phyloP scores from a whole-genome alignment of 208 protist species.

The Blastocrithidia nonstop region DNA sequence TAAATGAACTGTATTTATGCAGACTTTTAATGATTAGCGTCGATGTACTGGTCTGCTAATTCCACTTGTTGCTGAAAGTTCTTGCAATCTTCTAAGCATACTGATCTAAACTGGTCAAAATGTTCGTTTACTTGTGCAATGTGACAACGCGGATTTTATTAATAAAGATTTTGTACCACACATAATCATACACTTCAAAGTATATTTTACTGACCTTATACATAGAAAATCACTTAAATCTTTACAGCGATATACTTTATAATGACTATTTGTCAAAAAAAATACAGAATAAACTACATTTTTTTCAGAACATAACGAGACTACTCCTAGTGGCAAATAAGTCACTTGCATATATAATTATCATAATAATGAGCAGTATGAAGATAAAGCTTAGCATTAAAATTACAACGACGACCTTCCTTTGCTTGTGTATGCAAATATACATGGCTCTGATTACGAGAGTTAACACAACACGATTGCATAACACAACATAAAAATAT shows the following conservation, averaged over 20 bases:
- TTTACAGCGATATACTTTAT: no score
- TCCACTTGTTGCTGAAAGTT: constrained; percentile 3
- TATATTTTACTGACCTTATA: no score
- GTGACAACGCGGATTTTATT: not conserved
- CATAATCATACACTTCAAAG: no score
- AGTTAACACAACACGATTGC: constrained; percentile 16
- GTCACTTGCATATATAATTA: no score
- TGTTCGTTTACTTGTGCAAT: constrained; percentile 1
- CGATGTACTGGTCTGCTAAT: constrained; percentile 16
- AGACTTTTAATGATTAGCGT: constrained; percentile 17
- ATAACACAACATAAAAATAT: no score
- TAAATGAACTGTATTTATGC: constrained; percentile 8
- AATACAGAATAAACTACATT: no score
- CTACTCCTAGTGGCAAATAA: no score
- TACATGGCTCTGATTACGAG: constrained; percentile 42
- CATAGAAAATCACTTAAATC: no score
- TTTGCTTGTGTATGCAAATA: constrained; percentile 26
- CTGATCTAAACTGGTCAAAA: constrained; percentile 14
- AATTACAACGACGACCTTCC: not conserved
- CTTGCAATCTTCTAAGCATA: constrained; percentile 3
- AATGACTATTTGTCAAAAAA: no score
- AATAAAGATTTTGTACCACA: constrained; percentile 2
- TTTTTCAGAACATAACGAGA: no score
- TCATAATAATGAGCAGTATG: no score
- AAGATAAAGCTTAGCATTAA: no score